Percentiles rank a stretch among this genome's conserved stretches.
Conservation (phyloP, 352 stramenopile species). For the Phytophthora quininea region DNA sequence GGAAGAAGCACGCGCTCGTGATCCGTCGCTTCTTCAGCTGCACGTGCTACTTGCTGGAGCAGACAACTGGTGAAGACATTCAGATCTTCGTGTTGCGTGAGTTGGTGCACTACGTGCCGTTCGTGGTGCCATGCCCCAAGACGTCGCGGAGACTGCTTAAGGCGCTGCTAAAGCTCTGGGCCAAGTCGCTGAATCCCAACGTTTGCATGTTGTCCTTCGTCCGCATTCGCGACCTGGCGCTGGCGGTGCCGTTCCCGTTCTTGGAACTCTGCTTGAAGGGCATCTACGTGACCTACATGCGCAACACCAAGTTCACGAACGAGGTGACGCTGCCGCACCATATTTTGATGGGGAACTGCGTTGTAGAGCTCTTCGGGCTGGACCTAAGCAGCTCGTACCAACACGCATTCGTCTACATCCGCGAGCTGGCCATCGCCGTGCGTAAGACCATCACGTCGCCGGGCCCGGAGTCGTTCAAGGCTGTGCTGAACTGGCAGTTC, state of each 20-base stretch:
- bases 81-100: constrained; percentile 86
- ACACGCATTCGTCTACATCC: constrained; percentile 99
- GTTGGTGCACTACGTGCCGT: constrained; percentile 78
- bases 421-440: constrained; percentile 97
- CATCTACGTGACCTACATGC: constrained; percentile 96
- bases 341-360: constrained; percentile 95
- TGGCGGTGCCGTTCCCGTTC: constrained; percentile 96
- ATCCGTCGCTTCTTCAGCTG: constrained; percentile 93
- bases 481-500: constrained; percentile 98
- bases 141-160: constrained; percentile 74
- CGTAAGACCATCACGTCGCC: constrained; percentile 95
- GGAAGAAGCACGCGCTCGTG: constrained; percentile 81
- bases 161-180: constrained; percentile 88
- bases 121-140: constrained; percentile 70
- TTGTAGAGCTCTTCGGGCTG: constrained; percentile 98
- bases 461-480: constrained; percentile 88
- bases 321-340: constrained; percentile 84
- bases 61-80: constrained; percentile 82
- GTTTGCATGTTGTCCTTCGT: constrained; percentile 95
- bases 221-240: constrained; percentile 94
- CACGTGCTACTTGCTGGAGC: constrained; percentile 91
- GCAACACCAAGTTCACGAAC: constrained; percentile 95
- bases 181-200: constrained; percentile 78
- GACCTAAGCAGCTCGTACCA: constrained; percentile 98
- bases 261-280: constrained; percentile 96